Percentiles rank a stretch among this genome's conserved stretches.
phyloP scores from a whole-genome alignment of 805 yeast genomes.

The Lipomyces japonicus region DNA sequence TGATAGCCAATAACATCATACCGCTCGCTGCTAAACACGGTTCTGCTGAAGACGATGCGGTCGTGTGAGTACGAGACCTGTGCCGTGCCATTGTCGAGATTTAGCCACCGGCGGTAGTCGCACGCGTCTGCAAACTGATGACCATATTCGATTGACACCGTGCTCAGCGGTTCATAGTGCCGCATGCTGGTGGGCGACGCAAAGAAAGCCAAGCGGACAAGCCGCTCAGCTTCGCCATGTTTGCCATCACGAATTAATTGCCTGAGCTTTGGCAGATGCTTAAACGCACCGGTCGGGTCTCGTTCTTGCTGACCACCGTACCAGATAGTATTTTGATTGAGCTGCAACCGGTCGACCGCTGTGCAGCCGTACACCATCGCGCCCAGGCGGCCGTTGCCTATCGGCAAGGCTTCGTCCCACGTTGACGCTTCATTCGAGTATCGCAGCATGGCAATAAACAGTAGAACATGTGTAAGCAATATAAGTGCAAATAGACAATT shows the following conservation, averaged over 20 bases:
- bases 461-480: too few relatives aligned
- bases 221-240: background rate
- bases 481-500: too few relatives aligned
- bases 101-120: too few relatives aligned
- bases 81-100: too few relatives aligned
- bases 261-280: background rate
- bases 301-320: background rate
- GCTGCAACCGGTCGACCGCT: background rate
- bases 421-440: background rate
- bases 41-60: too few relatives aligned
- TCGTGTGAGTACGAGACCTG: too few relatives aligned
- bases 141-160: background rate
- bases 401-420: conserved; percentile 1
- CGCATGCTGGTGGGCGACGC: background rate
- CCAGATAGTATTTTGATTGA: background rate
- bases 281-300: background rate
- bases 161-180: background rate
- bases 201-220: background rate
- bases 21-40: too few relatives aligned
- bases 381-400: background rate
- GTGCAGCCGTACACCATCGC: background rate
- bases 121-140: too few relatives aligned
- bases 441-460: background rate
- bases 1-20: too few relatives aligned
- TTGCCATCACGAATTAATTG: background rate